These are phyloP conservation scores for Colletotrichum endophyticum DNA, from an alignment of 2,329 filamentous ascomycete genomes.

Conservation along the genomic window DNA sequence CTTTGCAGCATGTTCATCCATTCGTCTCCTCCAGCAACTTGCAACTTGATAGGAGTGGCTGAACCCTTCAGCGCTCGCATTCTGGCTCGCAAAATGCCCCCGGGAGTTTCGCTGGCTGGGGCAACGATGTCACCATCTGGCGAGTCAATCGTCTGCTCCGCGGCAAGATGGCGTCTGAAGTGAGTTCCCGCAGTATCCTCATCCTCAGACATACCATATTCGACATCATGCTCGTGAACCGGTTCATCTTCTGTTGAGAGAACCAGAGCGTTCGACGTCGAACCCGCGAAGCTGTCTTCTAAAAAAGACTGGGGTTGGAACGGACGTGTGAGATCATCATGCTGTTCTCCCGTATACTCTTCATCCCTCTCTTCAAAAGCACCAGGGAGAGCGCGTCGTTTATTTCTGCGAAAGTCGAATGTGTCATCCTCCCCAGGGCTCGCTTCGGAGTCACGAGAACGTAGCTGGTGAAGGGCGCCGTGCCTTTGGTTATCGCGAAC, in stretches of 20 bases:
- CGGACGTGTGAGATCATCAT: conserved; percentile 42
- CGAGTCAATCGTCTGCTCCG: conserved; percentile 66
- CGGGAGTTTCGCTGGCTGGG: conserved; percentile 57
- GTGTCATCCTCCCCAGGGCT: conserved; percentile 52
- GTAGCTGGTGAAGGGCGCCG: neutral
- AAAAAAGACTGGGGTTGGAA: conserved; percentile 79
- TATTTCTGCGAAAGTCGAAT: conserved; percentile 56
- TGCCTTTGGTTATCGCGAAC: neutral
- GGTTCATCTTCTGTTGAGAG: conserved; percentile 66
- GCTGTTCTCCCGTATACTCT: conserved; percentile 45
- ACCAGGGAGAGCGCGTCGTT: conserved; percentile 69
- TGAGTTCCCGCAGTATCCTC: conserved; percentile 82
- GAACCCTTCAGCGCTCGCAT: conserved; percentile 68
- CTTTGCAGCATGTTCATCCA: conserved; percentile 95
- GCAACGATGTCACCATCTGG: conserved; percentile 54
- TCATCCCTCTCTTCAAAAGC: conserved; percentile 73
- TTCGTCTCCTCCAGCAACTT: conserved; percentile 75
- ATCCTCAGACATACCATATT: conserved; percentile 76
- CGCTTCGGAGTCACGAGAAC: conserved; percentile 42
- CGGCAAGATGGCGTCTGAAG: conserved; percentile 74
- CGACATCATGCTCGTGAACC: conserved; percentile 65
- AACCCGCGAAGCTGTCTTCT: conserved; percentile 89
- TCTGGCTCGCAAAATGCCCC: conserved; percentile 66
- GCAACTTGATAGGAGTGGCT: conserved; percentile 61
- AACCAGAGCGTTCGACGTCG: conserved; percentile 66